Base-by-base conservation (phyloP, 495 filamentous ascomycete species). In the Penicillium bovifimosum region DNA sequence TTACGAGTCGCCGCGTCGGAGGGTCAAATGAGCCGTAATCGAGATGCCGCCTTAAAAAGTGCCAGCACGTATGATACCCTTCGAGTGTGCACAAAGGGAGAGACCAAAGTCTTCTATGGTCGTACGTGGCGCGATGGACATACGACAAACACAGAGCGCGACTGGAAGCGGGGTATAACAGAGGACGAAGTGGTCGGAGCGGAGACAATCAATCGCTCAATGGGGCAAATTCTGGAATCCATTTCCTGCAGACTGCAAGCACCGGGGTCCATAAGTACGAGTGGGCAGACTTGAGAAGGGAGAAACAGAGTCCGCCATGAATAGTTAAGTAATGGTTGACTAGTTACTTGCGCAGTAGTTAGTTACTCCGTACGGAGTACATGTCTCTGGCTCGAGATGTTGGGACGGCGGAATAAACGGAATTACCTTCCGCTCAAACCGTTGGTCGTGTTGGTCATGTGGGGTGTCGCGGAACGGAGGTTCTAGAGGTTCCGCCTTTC, bases 101-200 rank as follows among this genome's bases (percentile, higher is more conserved):
- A 69, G 35, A 60, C 55, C 7, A 41, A 29, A 46, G 52, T 2
- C 8, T 64, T 69, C 5, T 68, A 64, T 41, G 65, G 62, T 2
- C 10, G 20, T 1, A 29, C 56, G n/a, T 62, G 45, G 34, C 42
- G 58, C 5, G 46, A 45, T 5, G 61, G 59, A 2, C 36, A 58
- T 47, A 51, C 68, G 6, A 67, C 65, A 2, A 70, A 70, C 48
- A 70, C 67, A 3, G 64, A 69, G 54, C 41, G 57, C 36, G 68
- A 66, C 47, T 66, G 60, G 60, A 62, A 59, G 47, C 54, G 58
- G 11, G 61, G 61, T 26, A 58, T 68, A 16, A 34, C 16, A 24
- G 60, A 61, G 53, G 33, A 55, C 17, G 44, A 35, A 14, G 6
- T 51, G 1, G 26, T 56, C 3, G 33, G 18, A 16, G 56, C 42